Evolutionary conservation across 139 green algal genomes (phyloP).

Genomic region (Zygnema circumcarinatum): DNA sequence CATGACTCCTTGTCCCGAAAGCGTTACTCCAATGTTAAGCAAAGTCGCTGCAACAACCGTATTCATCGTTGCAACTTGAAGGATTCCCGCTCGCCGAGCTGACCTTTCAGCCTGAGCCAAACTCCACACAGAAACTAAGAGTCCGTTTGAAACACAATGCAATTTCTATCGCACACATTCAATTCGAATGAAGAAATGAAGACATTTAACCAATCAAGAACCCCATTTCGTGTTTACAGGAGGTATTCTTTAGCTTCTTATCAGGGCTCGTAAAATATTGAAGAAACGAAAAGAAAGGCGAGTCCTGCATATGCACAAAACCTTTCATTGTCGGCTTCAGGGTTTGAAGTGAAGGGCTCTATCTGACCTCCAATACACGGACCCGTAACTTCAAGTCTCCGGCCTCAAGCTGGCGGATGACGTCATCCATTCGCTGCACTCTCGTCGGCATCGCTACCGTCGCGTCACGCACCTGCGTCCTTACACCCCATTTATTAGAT

Average conservation of each 20-base stretch:
- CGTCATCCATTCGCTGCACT: conserved; percentile 48
- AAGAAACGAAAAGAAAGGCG: no score
- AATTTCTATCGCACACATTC: not conserved
- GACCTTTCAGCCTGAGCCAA: conserved; percentile 49
- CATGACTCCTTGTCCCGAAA: conserved; percentile 58
- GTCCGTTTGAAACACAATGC: not conserved
- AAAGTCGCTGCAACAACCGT: conserved; percentile 81
- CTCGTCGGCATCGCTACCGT: conserved; percentile 29
- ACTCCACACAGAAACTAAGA: not conserved
- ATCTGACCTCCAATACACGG: conserved; percentile 69
- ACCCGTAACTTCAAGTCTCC: conserved; percentile 97
- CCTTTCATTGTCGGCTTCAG: no score
- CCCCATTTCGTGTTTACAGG: not conserved
- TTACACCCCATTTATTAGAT: no score
- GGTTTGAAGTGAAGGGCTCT: no score
- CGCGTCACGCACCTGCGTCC: conserved; percentile 29
- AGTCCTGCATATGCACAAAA: no score
- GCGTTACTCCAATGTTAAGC: conserved; percentile 92
- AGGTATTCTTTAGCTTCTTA: no score
- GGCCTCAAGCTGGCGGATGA: conserved; percentile 66
- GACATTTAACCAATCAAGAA: not conserved
- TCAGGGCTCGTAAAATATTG: no score
- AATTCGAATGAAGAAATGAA: not conserved
- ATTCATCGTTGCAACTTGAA: conserved; percentile 62
- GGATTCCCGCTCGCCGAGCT: conserved; percentile 27